Conservation (phyloP, 2,329 filamentous ascomycete species). For the Clonostachys solani region DNA sequence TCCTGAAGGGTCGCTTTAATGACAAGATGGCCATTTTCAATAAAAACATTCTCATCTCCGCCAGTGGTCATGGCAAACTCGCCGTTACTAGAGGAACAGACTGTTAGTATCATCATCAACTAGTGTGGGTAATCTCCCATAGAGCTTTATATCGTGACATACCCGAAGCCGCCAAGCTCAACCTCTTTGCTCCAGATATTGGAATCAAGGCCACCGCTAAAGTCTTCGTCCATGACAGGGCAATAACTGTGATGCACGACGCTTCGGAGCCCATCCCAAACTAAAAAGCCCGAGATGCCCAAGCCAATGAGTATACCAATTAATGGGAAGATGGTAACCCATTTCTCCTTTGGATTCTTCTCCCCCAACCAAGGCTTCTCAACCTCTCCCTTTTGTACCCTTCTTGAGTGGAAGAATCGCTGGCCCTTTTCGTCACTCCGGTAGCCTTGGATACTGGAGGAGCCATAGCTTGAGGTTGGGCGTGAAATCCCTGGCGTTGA, state of each 20-base stretch:
- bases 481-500: conserved; percentile 37
- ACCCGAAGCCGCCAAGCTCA: conserved; percentile 74
- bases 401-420: conserved; percentile 69
- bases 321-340: conserved; percentile 77
- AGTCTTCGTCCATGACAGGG: conserved; percentile 62
- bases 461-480: conserved; percentile 41
- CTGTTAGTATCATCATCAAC: not conserved
- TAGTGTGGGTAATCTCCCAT: not conserved
- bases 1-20: conserved; percentile 80
- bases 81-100: conserved; percentile 55
- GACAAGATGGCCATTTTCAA: conserved; percentile 63
- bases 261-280: conserved; percentile 70
- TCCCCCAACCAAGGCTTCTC: conserved; percentile 76
- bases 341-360: conserved; percentile 75
- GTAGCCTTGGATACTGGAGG: conserved; percentile 31
- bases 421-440: conserved; percentile 12
- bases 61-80: conserved; percentile 76
- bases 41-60: conserved; percentile 68
- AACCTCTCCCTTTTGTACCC: conserved; percentile 67
- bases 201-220: conserved; percentile 51
- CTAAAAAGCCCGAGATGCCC: conserved; percentile 61
- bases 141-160: conserved; percentile 19
- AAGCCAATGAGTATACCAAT: conserved; percentile 68
- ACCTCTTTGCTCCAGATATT: conserved; percentile 71
- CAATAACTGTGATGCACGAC: conserved; percentile 75